Base-by-base conservation (phyloP, 2,329 filamentous ascomycete species). In the Botrytis galanthina region DNA sequence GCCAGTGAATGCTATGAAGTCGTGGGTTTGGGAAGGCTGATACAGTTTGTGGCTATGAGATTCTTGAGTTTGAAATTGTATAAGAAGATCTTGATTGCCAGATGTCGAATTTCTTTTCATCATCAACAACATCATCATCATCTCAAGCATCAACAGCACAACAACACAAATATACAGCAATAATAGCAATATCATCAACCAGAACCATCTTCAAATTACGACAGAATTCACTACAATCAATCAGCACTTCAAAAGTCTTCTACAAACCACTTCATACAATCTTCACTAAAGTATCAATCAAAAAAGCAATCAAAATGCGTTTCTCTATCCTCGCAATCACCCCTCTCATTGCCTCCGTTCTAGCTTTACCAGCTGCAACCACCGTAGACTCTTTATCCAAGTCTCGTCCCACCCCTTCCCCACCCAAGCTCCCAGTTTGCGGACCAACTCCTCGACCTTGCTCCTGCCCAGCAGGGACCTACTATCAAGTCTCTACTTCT, bases 281-380 rank as follows among this genome's bases (percentile, higher is more conserved):
- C 14, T 16, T 32, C 37, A 57, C 18, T 1, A 29, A 32, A 26
- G 8, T 12, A 44, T 1, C n/a, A 57, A 32, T 10, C 48, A 51
- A 26, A 3, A 37, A 12, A 57, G 39, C 0, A 44, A 42, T 42
- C 66, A 59, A 57, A 69, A 69, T 69, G 66, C 66, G 46, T 57
- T 69, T 69, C 48, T 69, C 66, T 29, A 69, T 69, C 66, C 20
- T 69, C 48, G 48, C 66, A 9, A 32, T 69, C 26, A 32, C 66
- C 4, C 66, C 66, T 7, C n/a, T 69, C 48, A 69, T 69, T 2
- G 66, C 37, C 20, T 69, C 66, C 6, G n/a, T 20, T 2, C 37
- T 69, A 3, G 66, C 66, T 16, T 32, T 69, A 42, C 48, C 66
- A 57, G 51, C 66, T 16, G 51, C 48, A 2, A 44, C 9, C 10